These are phyloP conservation scores for Sporobolomyces phaffii DNA, from an alignment of 768 basidiomycete genomes.

Conservation along the genomic window DNA sequence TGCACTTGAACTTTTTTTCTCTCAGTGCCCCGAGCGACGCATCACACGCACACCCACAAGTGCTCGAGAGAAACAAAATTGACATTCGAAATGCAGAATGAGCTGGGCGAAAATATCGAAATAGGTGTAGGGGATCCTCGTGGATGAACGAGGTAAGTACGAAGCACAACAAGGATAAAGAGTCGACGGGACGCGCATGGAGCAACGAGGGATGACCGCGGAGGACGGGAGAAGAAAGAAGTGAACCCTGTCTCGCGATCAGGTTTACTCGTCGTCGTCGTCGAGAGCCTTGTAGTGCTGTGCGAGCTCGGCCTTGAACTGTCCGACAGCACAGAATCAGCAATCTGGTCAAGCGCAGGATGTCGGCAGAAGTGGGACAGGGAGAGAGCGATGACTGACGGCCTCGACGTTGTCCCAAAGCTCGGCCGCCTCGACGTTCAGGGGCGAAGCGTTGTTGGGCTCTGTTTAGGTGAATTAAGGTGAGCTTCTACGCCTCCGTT, in stretches of 20 bases:
- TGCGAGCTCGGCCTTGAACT: constrained; percentile 37
- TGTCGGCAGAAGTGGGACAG: background rate
- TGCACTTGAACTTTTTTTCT: background rate
- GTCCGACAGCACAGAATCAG: no score
- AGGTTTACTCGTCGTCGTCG: background rate
- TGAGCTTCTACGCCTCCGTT: no score
- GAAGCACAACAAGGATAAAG: background rate
- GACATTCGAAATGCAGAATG: no score
- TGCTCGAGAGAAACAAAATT: no score
- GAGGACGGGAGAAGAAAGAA: no score
- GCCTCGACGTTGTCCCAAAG: constrained; percentile 71
- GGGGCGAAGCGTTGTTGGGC: constrained; percentile 85
- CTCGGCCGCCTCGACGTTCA: constrained; percentile 77
- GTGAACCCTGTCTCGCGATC: background rate
- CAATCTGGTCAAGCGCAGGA: background rate
- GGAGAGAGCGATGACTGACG: background rate
- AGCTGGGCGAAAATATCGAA: no score
- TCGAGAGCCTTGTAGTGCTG: constrained; percentile 40
- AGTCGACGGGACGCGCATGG: no score
- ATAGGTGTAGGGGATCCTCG: no score
- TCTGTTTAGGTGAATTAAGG: constrained; percentile 57
- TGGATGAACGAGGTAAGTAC: no score
- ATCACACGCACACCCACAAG: no score
- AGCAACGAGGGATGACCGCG: no score
- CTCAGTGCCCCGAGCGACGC: no score